Percentiles rank a stretch among this genome's conserved stretches.
phyloP scores from a whole-genome alignment of 1,284 basidiomycete species.

The Pterulicium gracile region DNA sequence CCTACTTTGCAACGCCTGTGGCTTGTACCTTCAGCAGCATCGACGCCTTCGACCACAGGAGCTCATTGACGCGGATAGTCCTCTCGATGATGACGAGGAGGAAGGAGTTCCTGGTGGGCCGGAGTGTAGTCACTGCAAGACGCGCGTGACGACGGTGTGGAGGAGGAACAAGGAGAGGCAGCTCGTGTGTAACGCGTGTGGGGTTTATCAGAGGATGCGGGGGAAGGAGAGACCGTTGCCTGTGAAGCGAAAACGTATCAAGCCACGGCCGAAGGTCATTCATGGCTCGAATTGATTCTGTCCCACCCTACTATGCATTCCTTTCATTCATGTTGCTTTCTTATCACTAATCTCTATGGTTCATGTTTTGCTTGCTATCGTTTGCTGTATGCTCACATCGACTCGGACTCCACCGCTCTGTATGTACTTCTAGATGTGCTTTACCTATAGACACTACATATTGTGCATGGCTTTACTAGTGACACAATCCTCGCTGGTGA shows the following conservation, averaged over 20 bases:
- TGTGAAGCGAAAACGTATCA: slow-evolving; percentile 34
- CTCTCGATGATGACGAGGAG: slow-evolving; percentile 26
- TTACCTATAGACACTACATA: no score
- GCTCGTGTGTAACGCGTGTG: slow-evolving; percentile 40
- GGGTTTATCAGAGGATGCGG: slow-evolving; percentile 33
- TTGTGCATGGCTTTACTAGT: no score
- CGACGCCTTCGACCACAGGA: slow-evolving; percentile 36
- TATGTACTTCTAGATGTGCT: no score
- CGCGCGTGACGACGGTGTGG: slow-evolving; percentile 37
- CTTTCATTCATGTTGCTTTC: no score
- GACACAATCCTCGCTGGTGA: no score
- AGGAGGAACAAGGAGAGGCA: slow-evolving; percentile 33
- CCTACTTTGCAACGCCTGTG: slow-evolving; percentile 37
- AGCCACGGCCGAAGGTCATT: slow-evolving; percentile 22
- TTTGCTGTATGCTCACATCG: no score
- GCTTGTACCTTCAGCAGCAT: slow-evolving; percentile 35
- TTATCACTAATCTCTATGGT: no score
- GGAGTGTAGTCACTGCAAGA: slow-evolving; percentile 36
- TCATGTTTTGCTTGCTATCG: no score
- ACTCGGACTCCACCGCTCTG: no score
- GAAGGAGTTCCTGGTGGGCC: slow-evolving; percentile 26
- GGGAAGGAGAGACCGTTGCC: slow-evolving; percentile 33
- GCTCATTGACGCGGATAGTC: slow-evolving; percentile 36
- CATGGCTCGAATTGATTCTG: no score
- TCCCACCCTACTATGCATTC: no score